Evolutionary conservation across 1,139 yeast genomes (phyloP), one percentile per base, ranked within the genome.

Genomic region (Pichia kudriavzevii): DNA sequence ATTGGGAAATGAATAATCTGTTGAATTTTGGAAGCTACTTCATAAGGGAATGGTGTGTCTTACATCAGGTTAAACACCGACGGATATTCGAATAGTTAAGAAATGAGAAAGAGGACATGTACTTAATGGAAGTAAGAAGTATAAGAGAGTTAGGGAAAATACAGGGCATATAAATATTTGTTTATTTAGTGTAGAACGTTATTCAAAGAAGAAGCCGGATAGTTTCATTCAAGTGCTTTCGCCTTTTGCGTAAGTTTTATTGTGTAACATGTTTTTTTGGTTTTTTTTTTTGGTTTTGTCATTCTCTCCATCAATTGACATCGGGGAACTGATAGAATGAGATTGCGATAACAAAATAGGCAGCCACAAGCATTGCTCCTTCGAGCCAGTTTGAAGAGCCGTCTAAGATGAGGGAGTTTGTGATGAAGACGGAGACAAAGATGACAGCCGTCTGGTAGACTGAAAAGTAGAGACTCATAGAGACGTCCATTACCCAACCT

Each of bases 371-470:
- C 93, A 91, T 79, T 30, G 79, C 85, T 38, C 98, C 98, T 64
- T 91, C 98, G 40, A 91, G 71, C 95, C 96, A 91, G 59, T 91
- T 91, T 45, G 91, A 78, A 58, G 87, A 94, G 39, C 98, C 98
- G 58, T 91, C 98, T 43, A 81, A 68, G 44, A 91, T 79, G 49
- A 88, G 72, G 60, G 84, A 81, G 55, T 88, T 88, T 35, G 93
- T 75, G 43, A 93, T 77, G 57, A 87, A 80, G 46, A 91, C 94
- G 18, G 95, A 75, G 26, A 85, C 79, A 58, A 91, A 87, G 59
- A 91, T 62, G 25, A 88, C 83, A 2, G 93, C 88, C 2, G 97
- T 87, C 63, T 91, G 98, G 59, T 87, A 88, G 3, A 94, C 82
- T 38, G 91, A 79, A 61, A 93, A 91, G 59, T 80, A 82, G 48